A percentile compares a stretch with the other conserved stretches of the same genome.
Evolutionary conservation across 495 filamentous ascomycete species (phyloP).

Genomic region (Penicillium waksmanii): DNA sequence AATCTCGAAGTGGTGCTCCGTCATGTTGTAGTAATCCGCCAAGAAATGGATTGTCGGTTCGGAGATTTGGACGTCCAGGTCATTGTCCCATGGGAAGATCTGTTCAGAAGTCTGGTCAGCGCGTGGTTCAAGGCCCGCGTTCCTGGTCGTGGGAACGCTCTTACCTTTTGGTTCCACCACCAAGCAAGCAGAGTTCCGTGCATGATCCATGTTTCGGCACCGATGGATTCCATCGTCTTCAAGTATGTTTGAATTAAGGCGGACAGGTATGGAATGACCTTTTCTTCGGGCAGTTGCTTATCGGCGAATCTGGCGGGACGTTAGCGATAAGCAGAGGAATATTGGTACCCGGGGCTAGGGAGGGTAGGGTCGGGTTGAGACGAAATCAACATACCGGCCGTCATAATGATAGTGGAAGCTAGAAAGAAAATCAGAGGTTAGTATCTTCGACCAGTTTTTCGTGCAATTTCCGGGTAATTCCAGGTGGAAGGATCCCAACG

Average conservation of each 20-base stretch:
- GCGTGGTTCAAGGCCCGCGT: neutral
- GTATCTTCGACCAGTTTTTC: neutral
- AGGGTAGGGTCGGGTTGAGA: neutral
- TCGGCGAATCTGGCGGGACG: conserved; percentile 50
- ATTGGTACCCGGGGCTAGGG: too few relatives aligned
- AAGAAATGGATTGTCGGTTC: conserved; percentile 60
- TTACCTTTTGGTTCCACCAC: conserved; percentile 67
- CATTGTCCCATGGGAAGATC: conserved; percentile 68
- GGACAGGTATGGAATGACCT: conserved; percentile 51
- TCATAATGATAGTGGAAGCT: conserved; percentile 68
- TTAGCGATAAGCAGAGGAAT: conserved; percentile 18
- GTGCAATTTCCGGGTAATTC: conserved; percentile 4
- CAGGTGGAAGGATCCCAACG: neutral
- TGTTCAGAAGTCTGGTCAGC: conserved; percentile 8
- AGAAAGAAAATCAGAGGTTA: conserved; percentile 7
- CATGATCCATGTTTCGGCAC: conserved; percentile 66
- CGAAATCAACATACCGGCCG: conserved; percentile 49
- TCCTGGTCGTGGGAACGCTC: neutral
- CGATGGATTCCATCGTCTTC: conserved; percentile 56
- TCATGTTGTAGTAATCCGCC: conserved; percentile 65
- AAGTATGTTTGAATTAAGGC: conserved; percentile 60
- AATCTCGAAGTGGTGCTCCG: conserved; percentile 57
- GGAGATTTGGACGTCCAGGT: conserved; percentile 63
- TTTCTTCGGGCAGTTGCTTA: conserved; percentile 45
- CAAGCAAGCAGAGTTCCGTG: conserved; percentile 63